Percentiles rank a stretch among this genome's conserved stretches.
Evolutionary conservation across 495 filamentous ascomycete species (phyloP).

Genomic region (Massariosphaeria phaeospora): DNA sequence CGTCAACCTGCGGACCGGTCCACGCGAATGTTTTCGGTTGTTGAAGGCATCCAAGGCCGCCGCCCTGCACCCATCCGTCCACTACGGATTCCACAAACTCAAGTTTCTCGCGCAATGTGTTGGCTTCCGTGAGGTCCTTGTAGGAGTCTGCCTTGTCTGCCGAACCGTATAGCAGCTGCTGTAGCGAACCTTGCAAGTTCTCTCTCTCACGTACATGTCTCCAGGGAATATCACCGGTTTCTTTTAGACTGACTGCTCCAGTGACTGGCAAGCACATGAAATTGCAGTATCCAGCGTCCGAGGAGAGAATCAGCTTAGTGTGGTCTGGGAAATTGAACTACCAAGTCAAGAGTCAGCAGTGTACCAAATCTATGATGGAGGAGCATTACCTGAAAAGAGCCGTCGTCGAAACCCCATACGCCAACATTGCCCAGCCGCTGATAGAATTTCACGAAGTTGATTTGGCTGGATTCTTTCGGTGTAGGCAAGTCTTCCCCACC

Average conservation of each 20-base stretch:
- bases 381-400: conserved; percentile 66
- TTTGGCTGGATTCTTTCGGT: conserved; percentile 33
- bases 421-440: conserved; percentile 82
- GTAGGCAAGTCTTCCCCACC: conserved; percentile 46
- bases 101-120: conserved; percentile 74
- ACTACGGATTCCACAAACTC: conserved; percentile 66
- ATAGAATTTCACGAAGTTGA: conserved; percentile 74
- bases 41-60: conserved; percentile 58
- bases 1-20: conserved; percentile 63
- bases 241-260: conserved; percentile 58
- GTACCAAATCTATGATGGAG: neutral
- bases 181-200: conserved; percentile 56
- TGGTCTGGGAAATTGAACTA: conserved; percentile 97
- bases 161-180: conserved; percentile 47
- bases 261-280: conserved; percentile 76
- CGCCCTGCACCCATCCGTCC: conserved; percentile 66
- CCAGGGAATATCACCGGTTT: conserved; percentile 60
- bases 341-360: conserved; percentile 10
- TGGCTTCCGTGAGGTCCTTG: conserved; percentile 64
- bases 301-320: conserved; percentile 81
- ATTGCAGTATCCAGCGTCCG: conserved; percentile 69
- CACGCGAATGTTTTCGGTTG: conserved; percentile 55
- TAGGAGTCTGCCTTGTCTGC: conserved; percentile 39
- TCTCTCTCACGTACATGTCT: conserved; percentile 58
- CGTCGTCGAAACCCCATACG: conserved; percentile 84